These are phyloP conservation scores for Exophiala alcalophila DNA, from an alignment of 2,329 filamentous ascomycete genomes.

Conservation along the genomic window DNA sequence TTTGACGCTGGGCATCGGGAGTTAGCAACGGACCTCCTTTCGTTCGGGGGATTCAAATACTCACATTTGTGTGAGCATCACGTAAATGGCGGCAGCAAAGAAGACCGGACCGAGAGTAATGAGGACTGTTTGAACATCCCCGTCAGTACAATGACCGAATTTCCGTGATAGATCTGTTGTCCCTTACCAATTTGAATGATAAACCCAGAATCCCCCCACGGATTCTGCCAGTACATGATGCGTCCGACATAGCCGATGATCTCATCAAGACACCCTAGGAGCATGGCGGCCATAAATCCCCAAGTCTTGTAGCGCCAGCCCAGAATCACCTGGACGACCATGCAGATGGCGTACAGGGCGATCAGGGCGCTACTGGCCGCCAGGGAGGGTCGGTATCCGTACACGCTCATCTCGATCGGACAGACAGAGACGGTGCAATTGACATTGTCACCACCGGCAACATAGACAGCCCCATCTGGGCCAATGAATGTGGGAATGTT, in stretches of 20 bases:
- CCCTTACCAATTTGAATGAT: slow-evolving; percentile 61
- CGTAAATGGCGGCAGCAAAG: slow-evolving; percentile 63
- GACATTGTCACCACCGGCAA: slow-evolving; percentile 14
- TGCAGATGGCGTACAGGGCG: slow-evolving; percentile 44
- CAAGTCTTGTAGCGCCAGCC: slow-evolving; percentile 40
- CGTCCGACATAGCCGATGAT: slow-evolving; percentile 63
- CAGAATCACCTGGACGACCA: slow-evolving; percentile 39
- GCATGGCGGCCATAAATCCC: slow-evolving; percentile 50
- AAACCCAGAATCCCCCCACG: slow-evolving; percentile 59
- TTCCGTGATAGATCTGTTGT: too few relatives aligned
- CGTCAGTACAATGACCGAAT: too few relatives aligned
- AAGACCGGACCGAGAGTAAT: slow-evolving; percentile 57
- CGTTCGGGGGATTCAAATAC: slow-evolving; percentile 13
- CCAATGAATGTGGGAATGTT: slow-evolving; percentile 4
- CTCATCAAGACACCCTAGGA: slow-evolving; percentile 56
- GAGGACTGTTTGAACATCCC: slow-evolving; percentile 46
- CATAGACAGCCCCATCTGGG: slow-evolving; percentile 19
- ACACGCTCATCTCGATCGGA: slow-evolving; percentile 41
- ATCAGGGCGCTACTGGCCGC: slow-evolving; percentile 43
- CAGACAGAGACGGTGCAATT: slow-evolving; percentile 36
- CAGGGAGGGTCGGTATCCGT: slow-evolving; percentile 45
- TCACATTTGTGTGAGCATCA: slow-evolving; percentile 53
- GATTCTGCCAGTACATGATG: slow-evolving; percentile 56
- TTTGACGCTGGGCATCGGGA: slow-evolving; percentile 33
- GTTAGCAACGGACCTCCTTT: too few relatives aligned